Evolutionary conservation across 805 yeast species (phyloP).

Genomic region (Candida ipomoeae): DNA sequence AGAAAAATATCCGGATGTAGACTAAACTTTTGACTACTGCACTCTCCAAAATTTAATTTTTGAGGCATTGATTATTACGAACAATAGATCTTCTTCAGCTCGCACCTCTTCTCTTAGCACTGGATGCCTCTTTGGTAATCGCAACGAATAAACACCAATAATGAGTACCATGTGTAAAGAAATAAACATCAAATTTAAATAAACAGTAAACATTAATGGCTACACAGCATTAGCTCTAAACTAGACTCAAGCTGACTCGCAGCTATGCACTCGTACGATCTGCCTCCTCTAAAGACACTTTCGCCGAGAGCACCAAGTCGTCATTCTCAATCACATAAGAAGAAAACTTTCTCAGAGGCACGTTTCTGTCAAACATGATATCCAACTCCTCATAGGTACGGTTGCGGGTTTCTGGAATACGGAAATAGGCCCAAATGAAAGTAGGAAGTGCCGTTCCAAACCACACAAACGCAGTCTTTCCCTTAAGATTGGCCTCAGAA

Average conservation of each 20-base stretch:
- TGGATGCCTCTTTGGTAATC: not conserved
- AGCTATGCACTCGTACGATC: not conserved
- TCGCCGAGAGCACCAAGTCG: slow-evolving; percentile 3
- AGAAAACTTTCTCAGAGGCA: slow-evolving; percentile 6
- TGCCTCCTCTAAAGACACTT: not conserved
- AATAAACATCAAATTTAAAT: not conserved
- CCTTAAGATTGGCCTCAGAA: slow-evolving; percentile 12
- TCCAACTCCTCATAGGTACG: slow-evolving; percentile 13
- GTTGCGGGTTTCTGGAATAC: slow-evolving; percentile 9
- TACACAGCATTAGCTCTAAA: not conserved
- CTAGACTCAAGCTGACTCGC: not conserved
- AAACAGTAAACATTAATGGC: not conserved
- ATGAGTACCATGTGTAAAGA: not conserved
- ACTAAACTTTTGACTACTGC: too few species aligned
- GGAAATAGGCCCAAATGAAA: slow-evolving; percentile 29
- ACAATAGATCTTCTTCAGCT: too few species aligned
- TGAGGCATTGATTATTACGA: too few species aligned
- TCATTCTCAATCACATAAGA: slow-evolving; percentile 3
- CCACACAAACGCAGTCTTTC: slow-evolving; percentile 11
- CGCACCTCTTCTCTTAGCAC: not conserved
- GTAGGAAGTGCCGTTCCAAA: slow-evolving; percentile 16
- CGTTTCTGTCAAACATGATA: slow-evolving; percentile 8
- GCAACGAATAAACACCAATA: not conserved
- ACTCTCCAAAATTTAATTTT: too few species aligned
- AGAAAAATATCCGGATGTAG: too few species aligned